These are phyloP conservation scores for Epichloe aotearoae DNA, from an alignment of 2,329 filamentous ascomycete species.

Conservation along the genomic window DNA sequence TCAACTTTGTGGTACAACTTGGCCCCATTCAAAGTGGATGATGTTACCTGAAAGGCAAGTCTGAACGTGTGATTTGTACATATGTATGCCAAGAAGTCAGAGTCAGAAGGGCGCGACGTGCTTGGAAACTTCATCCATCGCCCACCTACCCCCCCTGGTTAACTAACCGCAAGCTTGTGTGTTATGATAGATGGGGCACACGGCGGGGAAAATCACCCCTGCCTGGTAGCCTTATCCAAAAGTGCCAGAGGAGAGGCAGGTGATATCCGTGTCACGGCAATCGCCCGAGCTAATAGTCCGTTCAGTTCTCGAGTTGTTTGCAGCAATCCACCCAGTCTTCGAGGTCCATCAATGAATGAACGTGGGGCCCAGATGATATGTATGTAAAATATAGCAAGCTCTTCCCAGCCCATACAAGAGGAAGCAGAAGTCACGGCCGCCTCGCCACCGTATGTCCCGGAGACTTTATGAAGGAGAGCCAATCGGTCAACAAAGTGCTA, in stretches of 20 bases:
- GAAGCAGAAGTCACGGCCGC: background rate
- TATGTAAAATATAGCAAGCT: background rate
- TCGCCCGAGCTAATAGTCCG: background rate
- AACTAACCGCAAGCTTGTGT: background rate
- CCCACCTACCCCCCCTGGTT: background rate
- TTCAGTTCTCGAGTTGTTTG: background rate
- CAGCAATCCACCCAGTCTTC: background rate
- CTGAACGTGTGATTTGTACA: background rate
- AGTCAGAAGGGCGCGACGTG: background rate
- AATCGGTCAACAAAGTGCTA: background rate
- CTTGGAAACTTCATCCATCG: conserved; percentile 4
- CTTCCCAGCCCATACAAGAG: background rate
- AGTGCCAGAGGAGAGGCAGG: background rate
- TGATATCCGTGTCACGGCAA: background rate
- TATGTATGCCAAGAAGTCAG: background rate
- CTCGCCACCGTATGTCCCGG: background rate
- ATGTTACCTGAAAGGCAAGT: background rate
- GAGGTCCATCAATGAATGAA: background rate
- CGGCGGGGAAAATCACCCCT: conserved; percentile 1
- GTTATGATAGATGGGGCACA: background rate
- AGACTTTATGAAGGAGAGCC: no score
- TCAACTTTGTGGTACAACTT: background rate
- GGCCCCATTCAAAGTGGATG: conserved; percentile 1
- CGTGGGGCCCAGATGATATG: background rate
- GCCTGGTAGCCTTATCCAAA: conserved; percentile 3